phyloP scores from a whole-genome alignment of 805 yeast genomes.

The Candida chauliodis region DNA sequence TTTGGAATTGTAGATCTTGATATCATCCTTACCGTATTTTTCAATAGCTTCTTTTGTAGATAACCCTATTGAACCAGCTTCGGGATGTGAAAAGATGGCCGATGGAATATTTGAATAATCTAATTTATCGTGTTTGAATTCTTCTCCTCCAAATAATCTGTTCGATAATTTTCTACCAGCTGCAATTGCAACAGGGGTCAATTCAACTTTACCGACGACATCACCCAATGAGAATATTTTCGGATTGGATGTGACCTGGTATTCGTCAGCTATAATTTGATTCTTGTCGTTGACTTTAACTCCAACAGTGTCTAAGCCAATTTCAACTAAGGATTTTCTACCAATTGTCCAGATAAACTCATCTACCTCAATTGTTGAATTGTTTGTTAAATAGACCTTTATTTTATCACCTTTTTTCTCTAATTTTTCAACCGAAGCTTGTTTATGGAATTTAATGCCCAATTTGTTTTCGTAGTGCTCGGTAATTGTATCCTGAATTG shows the following conservation, averaged over 20 bases:
- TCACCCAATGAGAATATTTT: conserved; percentile 88
- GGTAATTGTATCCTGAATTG: conserved; percentile 76
- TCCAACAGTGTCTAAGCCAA: conserved; percentile 76
- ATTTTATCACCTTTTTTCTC: conserved; percentile 35
- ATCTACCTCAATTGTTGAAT: conserved; percentile 55
- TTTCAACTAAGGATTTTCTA: conserved; percentile 68
- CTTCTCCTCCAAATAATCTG: conserved; percentile 80
- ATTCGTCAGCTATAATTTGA: conserved; percentile 79
- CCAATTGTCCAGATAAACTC: conserved; percentile 92
- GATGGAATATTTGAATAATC: conserved; percentile 88
- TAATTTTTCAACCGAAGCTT: conserved; percentile 41
- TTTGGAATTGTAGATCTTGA: conserved; percentile 77
- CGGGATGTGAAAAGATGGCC: conserved; percentile 98
- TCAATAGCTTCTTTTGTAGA: conserved; percentile 73
- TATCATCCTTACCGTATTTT: conserved; percentile 73
- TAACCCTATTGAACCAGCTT: conserved; percentile 91
- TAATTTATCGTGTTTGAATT: conserved; percentile 70
- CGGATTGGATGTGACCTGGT: conserved; percentile 71
- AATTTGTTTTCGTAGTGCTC: conserved; percentile 68
- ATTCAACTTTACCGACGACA: conserved; percentile 86
- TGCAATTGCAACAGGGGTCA: conserved; percentile 98
- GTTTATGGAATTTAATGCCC: conserved; percentile 79
- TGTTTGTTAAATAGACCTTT: conserved; percentile 37
- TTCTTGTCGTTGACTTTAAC: conserved; percentile 57
- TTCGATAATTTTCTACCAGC: conserved; percentile 94